Conservation (phyloP, 2,329 filamentous ascomycete species). For the Pseudocercospora pini-densiflorae region DNA sequence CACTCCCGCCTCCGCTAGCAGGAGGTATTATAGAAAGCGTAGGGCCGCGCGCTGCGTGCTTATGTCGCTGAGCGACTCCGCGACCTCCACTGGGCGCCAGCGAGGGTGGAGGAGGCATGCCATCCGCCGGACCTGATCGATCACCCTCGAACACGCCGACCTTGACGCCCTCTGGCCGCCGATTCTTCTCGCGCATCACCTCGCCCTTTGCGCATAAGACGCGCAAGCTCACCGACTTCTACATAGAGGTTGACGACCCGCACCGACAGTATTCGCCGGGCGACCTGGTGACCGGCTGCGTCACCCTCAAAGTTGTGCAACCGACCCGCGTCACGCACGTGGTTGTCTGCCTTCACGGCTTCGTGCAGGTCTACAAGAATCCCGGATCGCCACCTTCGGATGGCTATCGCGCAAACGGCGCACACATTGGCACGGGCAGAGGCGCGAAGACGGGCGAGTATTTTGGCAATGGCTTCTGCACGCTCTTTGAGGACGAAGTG, state of each 20-base stretch:
- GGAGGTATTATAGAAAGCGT: neutral
- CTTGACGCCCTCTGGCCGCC: conserved; percentile 33
- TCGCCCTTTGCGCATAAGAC: conserved; percentile 59
- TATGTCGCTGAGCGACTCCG: conserved; percentile 17
- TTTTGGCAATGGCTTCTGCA: conserved; percentile 77
- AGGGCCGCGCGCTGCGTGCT: conserved; percentile 13
- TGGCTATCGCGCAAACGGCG: conserved; percentile 52
- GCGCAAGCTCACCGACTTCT: conserved; percentile 76
- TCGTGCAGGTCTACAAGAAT: conserved; percentile 77
- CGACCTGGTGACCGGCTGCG: conserved; percentile 73
- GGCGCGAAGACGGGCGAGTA: conserved; percentile 60
- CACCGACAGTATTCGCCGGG: conserved; percentile 77
- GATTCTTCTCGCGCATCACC: conserved; percentile 59
- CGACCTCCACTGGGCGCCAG: conserved; percentile 3
- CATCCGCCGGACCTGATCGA: conserved; percentile 17
- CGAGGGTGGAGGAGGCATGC: conserved; percentile 21
- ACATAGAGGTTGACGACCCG: conserved; percentile 76
- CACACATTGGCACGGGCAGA: conserved; percentile 58
- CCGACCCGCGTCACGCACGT: conserved; percentile 79
- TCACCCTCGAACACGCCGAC: conserved; percentile 18
- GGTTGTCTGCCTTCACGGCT: conserved; percentile 77
- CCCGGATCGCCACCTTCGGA: conserved; percentile 63
- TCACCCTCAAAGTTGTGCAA: conserved; percentile 74
- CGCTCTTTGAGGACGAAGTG: conserved; percentile 80
- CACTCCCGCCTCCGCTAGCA: conserved; percentile 7